Evolutionary conservation across 1,139 yeast species (phyloP), one percentile per base, ranked within the genome.

Genomic region (Casaregolazyma lundiana): DNA sequence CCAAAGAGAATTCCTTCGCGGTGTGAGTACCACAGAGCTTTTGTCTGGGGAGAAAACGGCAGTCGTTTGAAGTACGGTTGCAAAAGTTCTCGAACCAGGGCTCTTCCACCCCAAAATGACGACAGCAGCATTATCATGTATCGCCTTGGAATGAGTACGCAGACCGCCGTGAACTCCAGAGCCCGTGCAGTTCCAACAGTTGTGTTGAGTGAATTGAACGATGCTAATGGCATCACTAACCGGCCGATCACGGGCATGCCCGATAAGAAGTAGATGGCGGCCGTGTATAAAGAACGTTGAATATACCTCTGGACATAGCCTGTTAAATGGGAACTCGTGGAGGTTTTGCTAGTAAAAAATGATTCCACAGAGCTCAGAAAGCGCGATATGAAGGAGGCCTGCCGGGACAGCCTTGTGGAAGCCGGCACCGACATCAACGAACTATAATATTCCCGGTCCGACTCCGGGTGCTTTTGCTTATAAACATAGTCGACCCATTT

Each of bases 1-100:
- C 85, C 85, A 53, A 76, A 75, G 38, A 80, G 62, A 16, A 78
- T 69, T 0, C 85, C 85, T 45, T 75, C 78, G 35, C 86, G 67
- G 8, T 81, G 73, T 17, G 68, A 67, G 46, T 70, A 63, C 86
- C 86, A 80, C 46, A 69, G 72, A 8, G 68, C 66, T 41, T 67
- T 66, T 46, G 78, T 79, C n/a, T 63, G 52, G 6, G 72, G 61
- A 4, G 65, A 53, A 50, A 78, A 73, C 7, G 77, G 75, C 17
- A 78, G 64, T 19, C 77, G 63, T 11, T 67, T 59, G 60, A 80
- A 77, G 58, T 76, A 80, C 2, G 84, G 83, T 8, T 64, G 62
- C 35, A 80, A 65, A 36, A 80, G 66, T 46, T 77, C 80, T 32
- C 69, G 64, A 38, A 71, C 66, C 47, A 78, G 63, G 40, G 71